phyloP scores from a whole-genome alignment of 2,329 filamentous ascomycete species.

The Hypomyces rosellus region DNA sequence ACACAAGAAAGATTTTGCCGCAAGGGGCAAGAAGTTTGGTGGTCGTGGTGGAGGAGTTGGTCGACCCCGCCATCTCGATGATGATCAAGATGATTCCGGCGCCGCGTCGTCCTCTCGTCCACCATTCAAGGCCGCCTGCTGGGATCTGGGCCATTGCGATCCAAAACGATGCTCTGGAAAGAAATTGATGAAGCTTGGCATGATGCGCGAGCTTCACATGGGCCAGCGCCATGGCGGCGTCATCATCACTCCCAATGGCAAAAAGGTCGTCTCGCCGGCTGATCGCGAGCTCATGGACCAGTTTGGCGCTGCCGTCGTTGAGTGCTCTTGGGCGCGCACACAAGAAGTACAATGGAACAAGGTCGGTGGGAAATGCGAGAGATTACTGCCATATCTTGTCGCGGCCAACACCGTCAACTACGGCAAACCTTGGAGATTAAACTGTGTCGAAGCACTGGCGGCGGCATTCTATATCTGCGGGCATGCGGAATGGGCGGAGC shows the following conservation, averaged over 20 bases:
- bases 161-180: conserved; percentile 96
- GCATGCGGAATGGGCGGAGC: conserved; percentile 81
- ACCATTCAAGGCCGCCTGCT: conserved; percentile 87
- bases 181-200: conserved; percentile 80
- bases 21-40: conserved; percentile 66
- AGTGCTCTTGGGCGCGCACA: conserved; percentile 93
- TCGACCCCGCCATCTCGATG: conserved; percentile 40
- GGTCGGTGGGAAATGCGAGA: conserved; percentile 89
- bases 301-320: conserved; percentile 89
- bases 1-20: conserved; percentile 82
- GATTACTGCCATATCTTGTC: conserved; percentile 87
- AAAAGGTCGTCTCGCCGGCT: conserved; percentile 73
- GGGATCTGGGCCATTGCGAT: conserved; percentile 97
- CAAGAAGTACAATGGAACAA: conserved; percentile 84
- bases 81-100: conserved; percentile 25
- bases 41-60: conserved; percentile 48
- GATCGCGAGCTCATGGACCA: conserved; percentile 77
- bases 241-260: conserved; percentile 92
- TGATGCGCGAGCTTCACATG: conserved; percentile 89
- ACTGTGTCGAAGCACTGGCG: conserved; percentile 91
- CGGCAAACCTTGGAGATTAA: conserved; percentile 87
- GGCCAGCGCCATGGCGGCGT: conserved; percentile 90
- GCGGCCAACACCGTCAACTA: conserved; percentile 98
- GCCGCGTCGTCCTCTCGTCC: conserved; percentile 32
- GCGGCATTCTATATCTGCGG: conserved; percentile 93